Evolutionary conservation across 345 rosid species (phyloP), one percentile per base, ranked within the genome.

Genomic region (Sisymbrium altissimum): DNA sequence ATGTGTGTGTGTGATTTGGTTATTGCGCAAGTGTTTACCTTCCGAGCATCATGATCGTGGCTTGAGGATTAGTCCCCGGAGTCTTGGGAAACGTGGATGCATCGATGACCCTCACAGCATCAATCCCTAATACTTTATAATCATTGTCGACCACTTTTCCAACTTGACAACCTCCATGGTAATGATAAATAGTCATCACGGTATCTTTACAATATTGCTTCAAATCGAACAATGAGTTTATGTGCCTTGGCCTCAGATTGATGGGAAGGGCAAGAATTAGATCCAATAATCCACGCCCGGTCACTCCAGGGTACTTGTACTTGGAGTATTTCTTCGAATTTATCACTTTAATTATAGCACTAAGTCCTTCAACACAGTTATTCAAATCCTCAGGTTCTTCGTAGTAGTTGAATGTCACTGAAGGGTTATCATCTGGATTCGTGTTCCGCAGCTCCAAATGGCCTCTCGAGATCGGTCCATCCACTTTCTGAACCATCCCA

Each of bases 11-110:
- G 43, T 60, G 15, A 9, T 62, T 66, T 39, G 18, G 36, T 39
- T 30, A 9, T 29, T 60, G 46, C 1, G 8, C 30, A n/a, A 21
- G 38, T 32, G 10, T 43, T 62, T 78, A 89, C 92, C 95, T 89
- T 82, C 92, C 92, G 13, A 89, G 86, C 95, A 89, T 87, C 95
- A 89, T 87, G 36, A 84, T 71, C 10, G 92, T 85, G 18, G 89
- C 91, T 70, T 89, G 90, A 50, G 92, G 92, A 71, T 87, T 89
- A 23, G 95, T 85, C 41, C 91, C 92, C 0, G 89, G 89, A 0
- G 91, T 63, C 36, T 44, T 29, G 49, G 53, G 55, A 73, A 85
- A 85, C 3, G 95, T 85, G 6, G 95, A 89, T 0, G 78, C 86
- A 84, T 89, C 88, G 7, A 89, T 69, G 27, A 89, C 86, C 73